Evolutionary conservation across 2,329 filamentous ascomycete genomes (phyloP).

Genomic region (Trichoderma atrobrunneum): DNA sequence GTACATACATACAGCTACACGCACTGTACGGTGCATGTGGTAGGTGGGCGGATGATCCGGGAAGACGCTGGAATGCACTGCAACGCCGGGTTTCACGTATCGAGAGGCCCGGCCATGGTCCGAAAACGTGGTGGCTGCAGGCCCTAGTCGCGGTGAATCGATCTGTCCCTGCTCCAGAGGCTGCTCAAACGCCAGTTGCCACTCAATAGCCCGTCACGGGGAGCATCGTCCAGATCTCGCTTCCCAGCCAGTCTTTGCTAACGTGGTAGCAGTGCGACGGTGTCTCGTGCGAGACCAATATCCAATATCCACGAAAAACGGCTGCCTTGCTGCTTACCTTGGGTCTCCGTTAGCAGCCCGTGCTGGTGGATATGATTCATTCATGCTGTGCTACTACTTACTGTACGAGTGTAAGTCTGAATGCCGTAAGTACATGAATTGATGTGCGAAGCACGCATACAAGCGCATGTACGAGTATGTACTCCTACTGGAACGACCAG

Average conservation of each 20-base stretch:
- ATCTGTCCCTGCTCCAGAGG: background rate
- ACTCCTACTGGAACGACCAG: background rate
- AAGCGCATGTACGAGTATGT: background rate
- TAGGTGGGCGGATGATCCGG: background rate
- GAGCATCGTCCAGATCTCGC: background rate
- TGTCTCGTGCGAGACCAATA: background rate
- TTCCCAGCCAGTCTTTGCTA: background rate
- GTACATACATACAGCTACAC: background rate
- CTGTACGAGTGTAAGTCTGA: background rate
- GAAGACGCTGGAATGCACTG: constrained; percentile 1
- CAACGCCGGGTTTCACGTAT: background rate
- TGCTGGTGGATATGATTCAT: background rate
- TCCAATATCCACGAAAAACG: background rate
- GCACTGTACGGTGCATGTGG: background rate
- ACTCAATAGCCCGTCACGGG: background rate
- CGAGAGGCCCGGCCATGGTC: constrained; percentile 15
- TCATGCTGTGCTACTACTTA: background rate
- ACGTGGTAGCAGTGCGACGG: background rate
- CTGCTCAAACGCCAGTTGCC: background rate
- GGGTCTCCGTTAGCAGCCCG: background rate
- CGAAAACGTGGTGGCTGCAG: constrained; percentile 19
- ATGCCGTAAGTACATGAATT: background rate
- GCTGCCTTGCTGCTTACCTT: background rate
- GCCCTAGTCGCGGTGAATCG: constrained; percentile 2
- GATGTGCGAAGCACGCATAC: background rate